A percentile compares a stretch with the other conserved stretches of the same genome.
These are phyloP conservation scores for Ustilago cynodontis DNA, from an alignment of 1,284 basidiomycete genomes.

Conservation along the genomic window DNA sequence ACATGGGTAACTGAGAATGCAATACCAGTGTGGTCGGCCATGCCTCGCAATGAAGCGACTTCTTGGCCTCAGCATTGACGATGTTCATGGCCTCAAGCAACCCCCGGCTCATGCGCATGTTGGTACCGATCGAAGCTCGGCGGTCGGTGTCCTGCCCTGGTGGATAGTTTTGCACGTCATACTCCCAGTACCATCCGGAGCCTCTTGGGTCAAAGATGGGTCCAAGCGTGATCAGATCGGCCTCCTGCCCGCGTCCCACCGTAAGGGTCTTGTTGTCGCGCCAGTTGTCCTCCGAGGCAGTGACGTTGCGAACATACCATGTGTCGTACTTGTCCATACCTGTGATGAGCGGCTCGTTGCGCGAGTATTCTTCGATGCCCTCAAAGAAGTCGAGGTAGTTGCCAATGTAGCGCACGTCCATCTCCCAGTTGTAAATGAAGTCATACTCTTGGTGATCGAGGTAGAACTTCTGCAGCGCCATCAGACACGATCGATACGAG, in stretches of 20 bases:
- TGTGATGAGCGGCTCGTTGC: slow-evolving; percentile 65
- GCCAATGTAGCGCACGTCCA: slow-evolving; percentile 69
- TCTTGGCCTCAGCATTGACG: slow-evolving; percentile 69
- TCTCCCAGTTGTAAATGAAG: slow-evolving; percentile 70
- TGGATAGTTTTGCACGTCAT: slow-evolving; percentile 70
- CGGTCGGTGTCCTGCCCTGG: slow-evolving; percentile 64
- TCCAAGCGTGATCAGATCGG: slow-evolving; percentile 68
- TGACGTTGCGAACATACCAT: slow-evolving; percentile 67
- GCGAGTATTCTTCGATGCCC: slow-evolving; percentile 66
- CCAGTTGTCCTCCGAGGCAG: slow-evolving; percentile 65
- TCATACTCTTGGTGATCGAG: slow-evolving; percentile 70
- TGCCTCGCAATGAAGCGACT: slow-evolving; percentile 69
- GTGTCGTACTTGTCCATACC: slow-evolving; percentile 70
- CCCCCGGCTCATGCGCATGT: slow-evolving; percentile 68
- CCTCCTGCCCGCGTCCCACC: slow-evolving; percentile 63
- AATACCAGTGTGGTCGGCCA: slow-evolving; percentile 69
- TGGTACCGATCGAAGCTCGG: slow-evolving; percentile 69
- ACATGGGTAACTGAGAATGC: slow-evolving; percentile 67
- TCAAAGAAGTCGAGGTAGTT: slow-evolving; percentile 70
- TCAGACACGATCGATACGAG: slow-evolving; percentile 69
- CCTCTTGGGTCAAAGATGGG: slow-evolving; percentile 70
- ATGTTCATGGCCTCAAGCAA: slow-evolving; percentile 70
- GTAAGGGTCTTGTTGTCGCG: slow-evolving; percentile 51
- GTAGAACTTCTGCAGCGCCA: slow-evolving; percentile 70
- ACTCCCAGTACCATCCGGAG: slow-evolving; percentile 70